A percentile compares a stretch with the other conserved stretches of the same genome.
phyloP scores from a whole-genome alignment of 306 rosid genomes.

The Albizia julibrissin region DNA sequence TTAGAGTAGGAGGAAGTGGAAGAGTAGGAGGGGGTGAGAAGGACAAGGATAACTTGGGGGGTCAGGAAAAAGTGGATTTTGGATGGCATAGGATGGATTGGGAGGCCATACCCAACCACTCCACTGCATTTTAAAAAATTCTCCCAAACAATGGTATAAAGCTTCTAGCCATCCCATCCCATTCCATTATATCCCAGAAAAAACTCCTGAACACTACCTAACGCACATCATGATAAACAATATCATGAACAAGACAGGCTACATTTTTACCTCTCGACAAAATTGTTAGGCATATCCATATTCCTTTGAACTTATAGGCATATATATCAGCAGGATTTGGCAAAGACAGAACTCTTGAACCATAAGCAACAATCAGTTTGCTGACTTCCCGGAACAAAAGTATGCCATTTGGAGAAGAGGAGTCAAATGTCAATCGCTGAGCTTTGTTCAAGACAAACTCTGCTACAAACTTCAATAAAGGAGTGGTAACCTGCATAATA shows the following conservation, averaged over 20 bases:
- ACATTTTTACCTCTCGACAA: conserved; percentile 75
- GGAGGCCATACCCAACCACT: not conserved
- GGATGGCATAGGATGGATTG: not conserved
- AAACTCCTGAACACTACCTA: not conserved
- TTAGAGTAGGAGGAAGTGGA: not conserved
- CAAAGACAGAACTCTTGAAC: conserved; percentile 88
- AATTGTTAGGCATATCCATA: conserved; percentile 88
- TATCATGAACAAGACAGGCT: conserved; percentile 22
- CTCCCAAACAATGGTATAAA: not conserved
- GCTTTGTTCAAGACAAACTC: conserved; percentile 97
- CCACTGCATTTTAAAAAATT: not conserved
- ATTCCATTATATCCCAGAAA: not conserved
- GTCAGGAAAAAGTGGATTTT: not conserved
- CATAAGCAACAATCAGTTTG: conserved; percentile 90
- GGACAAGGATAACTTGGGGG: not conserved
- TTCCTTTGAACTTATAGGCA: conserved; percentile 92
- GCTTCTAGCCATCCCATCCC: not conserved
- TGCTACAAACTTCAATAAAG: conserved; percentile 92
- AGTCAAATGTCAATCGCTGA: conserved; percentile 96
- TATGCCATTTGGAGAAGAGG: conserved; percentile 99
- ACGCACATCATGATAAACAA: conserved; percentile 17
- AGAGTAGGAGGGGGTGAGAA: not conserved
- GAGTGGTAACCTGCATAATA: conserved; percentile 84
- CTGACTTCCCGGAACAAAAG: conserved; percentile 99
- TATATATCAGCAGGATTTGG: conserved; percentile 88